phyloP scores from a whole-genome alignment of 1,139 yeast species.

The Pichia sp. region DNA sequence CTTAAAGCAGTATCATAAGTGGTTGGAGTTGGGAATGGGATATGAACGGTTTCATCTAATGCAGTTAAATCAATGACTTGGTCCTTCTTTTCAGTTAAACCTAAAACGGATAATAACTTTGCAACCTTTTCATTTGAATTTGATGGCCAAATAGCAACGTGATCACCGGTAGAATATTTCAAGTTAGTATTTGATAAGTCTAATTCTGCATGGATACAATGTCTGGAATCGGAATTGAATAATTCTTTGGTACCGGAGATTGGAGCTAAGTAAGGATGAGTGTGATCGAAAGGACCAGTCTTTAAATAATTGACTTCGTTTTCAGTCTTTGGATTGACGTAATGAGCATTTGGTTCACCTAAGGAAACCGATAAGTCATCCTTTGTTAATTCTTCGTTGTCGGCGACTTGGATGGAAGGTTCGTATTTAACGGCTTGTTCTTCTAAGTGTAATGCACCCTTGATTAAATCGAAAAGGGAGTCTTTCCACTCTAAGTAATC shows the following conservation, averaged over 20 bases:
- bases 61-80: constrained; percentile 64
- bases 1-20: constrained; percentile 86
- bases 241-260: constrained; percentile 63
- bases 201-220: constrained; percentile 89
- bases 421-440: constrained; percentile 79
- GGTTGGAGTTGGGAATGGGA: constrained; percentile 89
- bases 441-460: constrained; percentile 60
- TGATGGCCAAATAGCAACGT: constrained; percentile 92
- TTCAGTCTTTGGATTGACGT: constrained; percentile 41
- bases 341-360: constrained; percentile 82
- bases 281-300: constrained; percentile 79
- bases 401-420: constrained; percentile 55
- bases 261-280: constrained; percentile 83
- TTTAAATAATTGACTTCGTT: constrained; percentile 40
- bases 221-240: constrained; percentile 59
- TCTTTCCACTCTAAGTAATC: constrained; percentile 96
- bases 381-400: constrained; percentile 32
- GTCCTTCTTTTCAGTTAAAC: constrained; percentile 51
- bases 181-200: constrained; percentile 75
- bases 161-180: constrained; percentile 94
- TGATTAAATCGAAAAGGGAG: constrained; percentile 61
- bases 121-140: constrained; percentile 75
- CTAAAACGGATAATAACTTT: constrained; percentile 62
- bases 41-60: constrained; percentile 59
- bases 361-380: constrained; percentile 51